These are phyloP conservation scores for Pseudohyphozyma bogoriensis DNA, from an alignment of 768 basidiomycete species.

Conservation along the genomic window DNA sequence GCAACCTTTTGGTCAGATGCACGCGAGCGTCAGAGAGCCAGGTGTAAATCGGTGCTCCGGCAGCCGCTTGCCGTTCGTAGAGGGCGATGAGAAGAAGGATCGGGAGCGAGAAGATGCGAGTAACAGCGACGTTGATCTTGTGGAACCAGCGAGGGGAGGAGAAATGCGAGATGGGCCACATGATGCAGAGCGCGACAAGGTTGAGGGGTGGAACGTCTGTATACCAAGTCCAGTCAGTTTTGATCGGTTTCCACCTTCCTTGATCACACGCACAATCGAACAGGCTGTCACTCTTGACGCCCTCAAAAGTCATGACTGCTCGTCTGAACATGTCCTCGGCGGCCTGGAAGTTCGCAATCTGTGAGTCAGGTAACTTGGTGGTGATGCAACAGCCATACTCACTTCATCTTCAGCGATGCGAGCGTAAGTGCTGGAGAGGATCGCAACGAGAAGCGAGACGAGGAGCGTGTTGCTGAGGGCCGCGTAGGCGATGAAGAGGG, in stretches of 20 bases:
- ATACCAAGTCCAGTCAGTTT: neutral
- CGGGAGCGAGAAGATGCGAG: constrained; percentile 24
- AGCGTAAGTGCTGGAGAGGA: constrained; percentile 86
- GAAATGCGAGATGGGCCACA: constrained; percentile 77
- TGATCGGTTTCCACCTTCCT: no score
- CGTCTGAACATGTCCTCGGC: constrained; percentile 82
- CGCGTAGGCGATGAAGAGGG: constrained; percentile 69
- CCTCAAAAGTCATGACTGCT: constrained; percentile 88
- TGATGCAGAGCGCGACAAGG: constrained; percentile 68
- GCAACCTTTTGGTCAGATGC: constrained; percentile 5
- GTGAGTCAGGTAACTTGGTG: no score
- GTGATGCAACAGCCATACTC: no score
- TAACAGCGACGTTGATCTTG: constrained; percentile 44
- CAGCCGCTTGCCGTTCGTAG: constrained; percentile 20
- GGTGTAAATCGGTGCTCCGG: neutral
- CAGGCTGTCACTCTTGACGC: constrained; percentile 42
- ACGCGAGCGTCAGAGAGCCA: neutral
- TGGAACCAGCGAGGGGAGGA: constrained; percentile 96
- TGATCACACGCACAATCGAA: constrained; percentile 26
- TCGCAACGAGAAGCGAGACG: constrained; percentile 52
- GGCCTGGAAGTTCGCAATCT: neutral
- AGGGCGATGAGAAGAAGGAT: constrained; percentile 28
- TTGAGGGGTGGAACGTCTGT: constrained; percentile 78
- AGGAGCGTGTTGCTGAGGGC: constrained; percentile 86
- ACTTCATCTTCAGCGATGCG: constrained; percentile 83